Evolutionary conservation across 257 asterid species (phyloP), one percentile per base, ranked within the genome.

Genomic region (Solanum ahanhuiri): DNA sequence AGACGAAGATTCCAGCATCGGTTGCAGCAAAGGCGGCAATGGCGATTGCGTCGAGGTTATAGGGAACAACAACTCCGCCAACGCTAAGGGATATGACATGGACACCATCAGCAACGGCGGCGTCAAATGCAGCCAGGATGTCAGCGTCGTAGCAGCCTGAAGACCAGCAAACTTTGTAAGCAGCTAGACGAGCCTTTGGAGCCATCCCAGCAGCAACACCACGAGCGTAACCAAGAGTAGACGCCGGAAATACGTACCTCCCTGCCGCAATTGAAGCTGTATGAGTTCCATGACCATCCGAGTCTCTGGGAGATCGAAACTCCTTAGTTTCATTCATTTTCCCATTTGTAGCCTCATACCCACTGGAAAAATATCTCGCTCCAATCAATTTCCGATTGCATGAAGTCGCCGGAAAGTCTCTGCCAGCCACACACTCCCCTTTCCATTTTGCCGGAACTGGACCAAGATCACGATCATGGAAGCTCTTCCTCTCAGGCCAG

Each of bases 231-330:
- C 98, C 99, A 18, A 94, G 91, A 3, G 94, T 91, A 1, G 98
- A 93, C 1, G 99, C 99, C 14, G 97, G 94, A 43, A 91, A 94
- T 0, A 95, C 99, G 89, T 93, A 94, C 88, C 98, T 89, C 6
- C 99, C 99, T 77, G 98, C 99, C 63, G 98, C 97, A 1, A 93
- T 96, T 1, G 99, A 96, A n/a, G 99, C 99, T 4, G 98, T 96
- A 91, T 95, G 98, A 7, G 99, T 95, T 34, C 99, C 99, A 43
- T 96, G 99, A 0, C 99, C 99, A 67, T 96, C 98, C 28, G 96
- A 89, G 69, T 96, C 99, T 54, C 98, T 89, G 2, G 97, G 92
- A 28, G 99, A 96, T 33, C 97, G 93, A 31, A 85, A 85, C 91
- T 96, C 99, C 18, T 73, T 67, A 30, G 95, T 91, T 81, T 92